Percentiles rank a stretch among this genome's conserved stretches.
Conservation (phyloP, 352 stramenopile genomes). For the Phytophthora pini region DNA sequence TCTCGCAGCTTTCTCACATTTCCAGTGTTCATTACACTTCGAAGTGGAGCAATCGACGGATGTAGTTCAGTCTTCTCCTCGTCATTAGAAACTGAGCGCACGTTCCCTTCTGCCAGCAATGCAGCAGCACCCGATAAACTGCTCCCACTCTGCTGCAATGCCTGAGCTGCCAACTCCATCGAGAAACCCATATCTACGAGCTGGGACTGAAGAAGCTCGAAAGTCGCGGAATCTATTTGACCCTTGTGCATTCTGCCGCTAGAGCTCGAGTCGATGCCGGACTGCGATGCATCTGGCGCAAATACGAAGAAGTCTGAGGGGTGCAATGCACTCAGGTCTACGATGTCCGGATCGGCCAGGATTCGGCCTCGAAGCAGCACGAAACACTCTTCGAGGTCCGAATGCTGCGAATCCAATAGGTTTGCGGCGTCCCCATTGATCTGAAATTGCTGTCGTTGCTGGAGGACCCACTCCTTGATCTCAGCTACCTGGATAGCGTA, state of each 20-base stretch:
- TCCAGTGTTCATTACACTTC: conserved; percentile 24
- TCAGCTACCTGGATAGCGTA: conserved; percentile 52
- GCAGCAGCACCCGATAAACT: conserved; percentile 51
- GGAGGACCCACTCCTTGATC: conserved; percentile 56
- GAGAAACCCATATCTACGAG: conserved; percentile 76
- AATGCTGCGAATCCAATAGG: conserved; percentile 2
- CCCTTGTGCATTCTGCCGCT: conserved; percentile 17
- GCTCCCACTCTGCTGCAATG: conserved; percentile 33
- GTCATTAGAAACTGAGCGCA: neutral
- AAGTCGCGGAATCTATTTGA: conserved; percentile 15
- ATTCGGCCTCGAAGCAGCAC: conserved; percentile 65
- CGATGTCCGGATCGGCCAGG: conserved; percentile 60
- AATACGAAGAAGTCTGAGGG: conserved; percentile 74
- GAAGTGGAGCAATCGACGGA: conserved; percentile 35
- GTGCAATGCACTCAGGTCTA: conserved; percentile 61
- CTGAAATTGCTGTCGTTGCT: conserved; percentile 32
- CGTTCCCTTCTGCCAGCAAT: conserved; percentile 39
- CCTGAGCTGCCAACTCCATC: conserved; percentile 28
- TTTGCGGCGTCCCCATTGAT: conserved; percentile 3
- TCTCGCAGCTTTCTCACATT: conserved; percentile 39
- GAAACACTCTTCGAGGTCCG: conserved; percentile 39
- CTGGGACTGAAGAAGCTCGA: conserved; percentile 34
- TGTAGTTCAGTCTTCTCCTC: conserved; percentile 11
- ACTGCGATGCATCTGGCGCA: conserved; percentile 38
- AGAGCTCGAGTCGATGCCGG: neutral